Percentiles rank a stretch among this genome's conserved stretches.
Evolutionary conservation across 2,329 filamentous ascomycete species (phyloP).

Genomic region (Phaeophleospora eucalypticola): DNA sequence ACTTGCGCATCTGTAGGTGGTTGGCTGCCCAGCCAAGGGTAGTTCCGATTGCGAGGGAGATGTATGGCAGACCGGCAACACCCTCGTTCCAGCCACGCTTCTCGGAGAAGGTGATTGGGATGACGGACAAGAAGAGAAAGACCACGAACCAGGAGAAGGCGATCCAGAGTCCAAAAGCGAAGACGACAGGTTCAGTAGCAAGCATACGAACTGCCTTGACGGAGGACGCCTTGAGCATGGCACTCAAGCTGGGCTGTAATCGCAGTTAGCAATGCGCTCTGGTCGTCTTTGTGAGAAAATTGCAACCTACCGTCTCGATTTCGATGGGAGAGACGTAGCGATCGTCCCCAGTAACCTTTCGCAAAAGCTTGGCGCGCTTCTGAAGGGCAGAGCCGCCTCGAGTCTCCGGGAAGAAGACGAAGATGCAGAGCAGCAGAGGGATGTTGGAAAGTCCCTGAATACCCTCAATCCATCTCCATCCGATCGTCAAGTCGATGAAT

Average conservation of each 20-base stretch:
- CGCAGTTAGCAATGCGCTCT: no score
- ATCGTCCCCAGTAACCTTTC: conserved; percentile 46
- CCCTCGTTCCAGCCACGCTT: conserved; percentile 53
- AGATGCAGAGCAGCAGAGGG: conserved; percentile 44
- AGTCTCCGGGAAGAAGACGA: conserved; percentile 45
- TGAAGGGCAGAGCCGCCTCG: conserved; percentile 46
- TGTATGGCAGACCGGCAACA: conserved; percentile 49
- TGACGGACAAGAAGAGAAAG: conserved; percentile 52
- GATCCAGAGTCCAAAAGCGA: conserved; percentile 51
- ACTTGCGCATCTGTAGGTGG: conserved; percentile 51
- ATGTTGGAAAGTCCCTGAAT: conserved; percentile 52
- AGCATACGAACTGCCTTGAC: conserved; percentile 51
- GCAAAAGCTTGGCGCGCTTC: conserved; percentile 48
- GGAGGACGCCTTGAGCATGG: conserved; percentile 47
- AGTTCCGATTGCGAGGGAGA: conserved; percentile 47
- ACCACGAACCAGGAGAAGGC: conserved; percentile 52
- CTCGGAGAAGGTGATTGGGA: conserved; percentile 49
- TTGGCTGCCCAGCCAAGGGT: conserved; percentile 48
- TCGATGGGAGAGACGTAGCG: conserved; percentile 51
- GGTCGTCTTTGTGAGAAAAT: no score
- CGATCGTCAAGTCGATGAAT: conserved; percentile 51
- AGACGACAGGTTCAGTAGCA: conserved; percentile 47
- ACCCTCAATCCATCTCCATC: conserved; percentile 54
- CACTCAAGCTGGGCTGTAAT: conserved; percentile 46
- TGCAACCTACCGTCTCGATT: conserved; percentile 50